Evolutionary conservation across 2,329 filamentous ascomycete species (phyloP).

Genomic region (Fusarium irregulare): DNA sequence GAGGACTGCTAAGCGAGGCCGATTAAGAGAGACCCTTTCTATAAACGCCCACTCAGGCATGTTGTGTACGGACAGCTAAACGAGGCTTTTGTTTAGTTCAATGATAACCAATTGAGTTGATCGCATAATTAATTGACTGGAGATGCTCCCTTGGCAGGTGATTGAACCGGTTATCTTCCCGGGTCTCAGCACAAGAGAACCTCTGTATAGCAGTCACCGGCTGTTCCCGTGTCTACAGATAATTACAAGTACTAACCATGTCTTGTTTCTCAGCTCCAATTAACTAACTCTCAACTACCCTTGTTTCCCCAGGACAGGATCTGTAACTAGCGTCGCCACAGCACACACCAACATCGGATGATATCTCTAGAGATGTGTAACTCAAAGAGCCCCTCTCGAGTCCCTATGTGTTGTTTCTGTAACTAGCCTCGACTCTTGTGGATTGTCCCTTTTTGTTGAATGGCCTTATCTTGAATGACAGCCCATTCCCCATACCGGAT

Average conservation of each 20-base stretch:
- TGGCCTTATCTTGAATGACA: constrained; percentile 5
- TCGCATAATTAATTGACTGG: neutral
- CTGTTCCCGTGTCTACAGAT: constrained; percentile 7
- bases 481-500: constrained; percentile 32
- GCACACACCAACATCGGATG: constrained; percentile 45
- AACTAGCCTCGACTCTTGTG: neutral
- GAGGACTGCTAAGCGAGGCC: neutral
- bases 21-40: constrained; percentile 6
- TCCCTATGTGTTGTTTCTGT: constrained; percentile 13
- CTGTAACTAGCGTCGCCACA: constrained; percentile 35
- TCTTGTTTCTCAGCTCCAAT: constrained; percentile 12
- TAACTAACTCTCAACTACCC: constrained; percentile 1
- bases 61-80: neutral
- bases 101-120: neutral
- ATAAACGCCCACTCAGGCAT: constrained; percentile 26
- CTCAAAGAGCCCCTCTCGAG: constrained; percentile 16
- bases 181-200: neutral
- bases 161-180: constrained; percentile 2
- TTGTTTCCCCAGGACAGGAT: constrained; percentile 29
- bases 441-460: neutral
- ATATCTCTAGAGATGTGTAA: constrained; percentile 44
- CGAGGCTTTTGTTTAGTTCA: neutral
- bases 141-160: neutral
- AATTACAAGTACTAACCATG: neutral
- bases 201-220: neutral